These are phyloP conservation scores for Salvia rosmarinus DNA, from an alignment of 257 asterid species.

Conservation along the genomic window DNA sequence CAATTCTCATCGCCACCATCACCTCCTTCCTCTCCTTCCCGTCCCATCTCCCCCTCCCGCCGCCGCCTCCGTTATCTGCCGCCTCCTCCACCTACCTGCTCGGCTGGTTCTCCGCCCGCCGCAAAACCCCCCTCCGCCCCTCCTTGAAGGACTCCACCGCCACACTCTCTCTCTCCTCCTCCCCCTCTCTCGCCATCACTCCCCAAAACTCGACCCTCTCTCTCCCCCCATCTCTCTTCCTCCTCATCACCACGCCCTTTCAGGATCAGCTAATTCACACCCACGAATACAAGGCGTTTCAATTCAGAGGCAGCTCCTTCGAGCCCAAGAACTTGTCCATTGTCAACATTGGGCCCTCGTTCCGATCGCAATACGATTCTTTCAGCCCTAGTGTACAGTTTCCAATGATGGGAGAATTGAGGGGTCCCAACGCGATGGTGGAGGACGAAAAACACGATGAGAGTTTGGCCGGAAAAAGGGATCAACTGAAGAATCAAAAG, in stretches of 20 bases:
- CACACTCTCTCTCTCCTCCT: conserved; percentile 47
- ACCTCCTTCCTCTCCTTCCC: too few relatives aligned
- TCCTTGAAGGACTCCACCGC: conserved; percentile 58
- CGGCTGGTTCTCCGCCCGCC: conserved; percentile 61
- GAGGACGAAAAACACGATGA: conserved; percentile 61
- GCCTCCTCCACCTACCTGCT: conserved; percentile 38
- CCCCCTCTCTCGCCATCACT: conserved; percentile 44
- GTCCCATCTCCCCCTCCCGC: too few relatives aligned
- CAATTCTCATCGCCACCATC: too few relatives aligned
- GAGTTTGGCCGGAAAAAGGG: conserved; percentile 40
- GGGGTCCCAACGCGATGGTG: conserved; percentile 58
- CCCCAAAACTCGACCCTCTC: conserved; percentile 54
- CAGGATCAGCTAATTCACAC: conserved; percentile 83
- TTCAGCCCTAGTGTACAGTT: conserved; percentile 69
- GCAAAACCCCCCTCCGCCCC: conserved; percentile 64
- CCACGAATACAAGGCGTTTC: conserved; percentile 52
- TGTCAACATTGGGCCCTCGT: conserved; percentile 80
- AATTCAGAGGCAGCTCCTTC: conserved; percentile 49
- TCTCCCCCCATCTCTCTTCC: conserved; percentile 68
- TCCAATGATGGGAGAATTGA: conserved; percentile 59
- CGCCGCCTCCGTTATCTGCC: background rate
- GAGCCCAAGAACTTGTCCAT: conserved; percentile 65
- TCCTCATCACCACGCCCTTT: conserved; percentile 75
- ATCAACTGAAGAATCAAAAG: conserved; percentile 53
- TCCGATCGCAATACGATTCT: conserved; percentile 71